A percentile compares a stretch with the other conserved stretches of the same genome.
Evolutionary conservation across 495 filamentous ascomycete genomes (phyloP).

Genomic region (Emericellopsis terricola): DNA sequence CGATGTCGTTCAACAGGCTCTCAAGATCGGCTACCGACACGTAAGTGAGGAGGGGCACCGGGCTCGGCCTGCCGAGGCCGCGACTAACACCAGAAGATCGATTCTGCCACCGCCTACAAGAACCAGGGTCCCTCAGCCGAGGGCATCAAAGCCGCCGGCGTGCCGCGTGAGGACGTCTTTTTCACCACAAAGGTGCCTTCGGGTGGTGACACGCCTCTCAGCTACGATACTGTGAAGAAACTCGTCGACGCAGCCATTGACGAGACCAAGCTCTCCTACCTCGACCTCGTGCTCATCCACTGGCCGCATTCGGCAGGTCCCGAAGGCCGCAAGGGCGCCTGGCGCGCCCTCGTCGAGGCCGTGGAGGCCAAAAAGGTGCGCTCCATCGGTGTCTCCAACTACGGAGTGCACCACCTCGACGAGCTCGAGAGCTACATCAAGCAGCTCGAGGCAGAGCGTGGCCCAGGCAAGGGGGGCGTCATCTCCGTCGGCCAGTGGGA

Average conservation of each 20-base stretch:
- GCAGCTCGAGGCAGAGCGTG: slow-evolving; percentile 36
- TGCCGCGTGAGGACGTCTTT: slow-evolving; percentile 44
- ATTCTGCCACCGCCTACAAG: slow-evolving; percentile 46
- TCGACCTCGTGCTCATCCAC: slow-evolving; percentile 47
- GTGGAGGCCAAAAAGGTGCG: slow-evolving; percentile 45
- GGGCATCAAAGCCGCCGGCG: slow-evolving; percentile 28
- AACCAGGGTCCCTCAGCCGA: slow-evolving; percentile 49
- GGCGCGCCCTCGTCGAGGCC: slow-evolving; percentile 43
- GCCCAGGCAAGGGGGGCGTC: slow-evolving; percentile 51
- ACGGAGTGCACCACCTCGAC: slow-evolving; percentile 48
- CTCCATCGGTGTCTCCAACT: slow-evolving; percentile 49
- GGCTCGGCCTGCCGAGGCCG: background rate
- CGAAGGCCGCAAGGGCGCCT: slow-evolving; percentile 36
- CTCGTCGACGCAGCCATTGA: slow-evolving; percentile 32
- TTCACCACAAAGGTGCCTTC: slow-evolving; percentile 51
- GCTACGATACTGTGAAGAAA: slow-evolving; percentile 41
- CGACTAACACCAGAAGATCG: slow-evolving; percentile 17
- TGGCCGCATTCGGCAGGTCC: slow-evolving; percentile 39
- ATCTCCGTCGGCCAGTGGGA: slow-evolving; percentile 79
- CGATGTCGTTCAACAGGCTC: slow-evolving; percentile 37
- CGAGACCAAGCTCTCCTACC: slow-evolving; percentile 35
- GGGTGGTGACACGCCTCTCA: slow-evolving; percentile 10
- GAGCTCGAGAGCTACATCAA: slow-evolving; percentile 62
- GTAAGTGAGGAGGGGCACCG: background rate
- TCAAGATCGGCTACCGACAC: slow-evolving; percentile 53